Evolutionary conservation across 306 rosid genomes (phyloP).

Genomic region (Canavalia ensiformis): DNA sequence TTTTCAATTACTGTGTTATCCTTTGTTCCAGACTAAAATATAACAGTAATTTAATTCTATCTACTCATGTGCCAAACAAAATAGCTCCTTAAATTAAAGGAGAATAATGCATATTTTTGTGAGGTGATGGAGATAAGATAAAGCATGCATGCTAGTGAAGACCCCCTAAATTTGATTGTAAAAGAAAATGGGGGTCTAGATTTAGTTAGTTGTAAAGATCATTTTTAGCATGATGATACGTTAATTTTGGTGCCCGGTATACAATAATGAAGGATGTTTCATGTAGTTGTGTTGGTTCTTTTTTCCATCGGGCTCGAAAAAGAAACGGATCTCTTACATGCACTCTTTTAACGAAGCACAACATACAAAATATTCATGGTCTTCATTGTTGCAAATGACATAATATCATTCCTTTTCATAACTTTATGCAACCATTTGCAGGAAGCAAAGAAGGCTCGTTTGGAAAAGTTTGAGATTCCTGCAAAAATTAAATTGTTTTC

Average conservation of each 20-base stretch:
- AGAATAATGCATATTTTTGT: neutral
- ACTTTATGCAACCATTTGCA: slow-evolving; percentile 47
- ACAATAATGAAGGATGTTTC: neutral
- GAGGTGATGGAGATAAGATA: neutral
- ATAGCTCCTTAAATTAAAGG: neutral
- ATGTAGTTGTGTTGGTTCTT: neutral
- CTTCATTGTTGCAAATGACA: slow-evolving; percentile 18
- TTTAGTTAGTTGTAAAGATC: slow-evolving; percentile 3
- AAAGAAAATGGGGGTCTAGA: neutral
- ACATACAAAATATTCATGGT: neutral
- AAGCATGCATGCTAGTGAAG: slow-evolving; percentile 4
- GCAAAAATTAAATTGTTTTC: slow-evolving; percentile 77
- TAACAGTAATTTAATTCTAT: neutral
- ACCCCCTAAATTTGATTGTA: neutral
- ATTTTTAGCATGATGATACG: neutral
- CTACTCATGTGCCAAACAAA: neutral
- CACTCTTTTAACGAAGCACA: neutral
- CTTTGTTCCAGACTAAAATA: neutral
- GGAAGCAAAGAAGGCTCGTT: slow-evolving; percentile 86
- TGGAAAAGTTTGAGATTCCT: slow-evolving; percentile 91
- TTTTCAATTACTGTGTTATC: slow-evolving; percentile 7
- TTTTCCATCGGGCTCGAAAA: neutral
- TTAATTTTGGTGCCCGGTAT: neutral
- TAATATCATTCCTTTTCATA: slow-evolving; percentile 2
- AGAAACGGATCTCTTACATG: neutral